Evolutionary conservation across 371 early-diverging fungal species (phyloP).

Genomic region (Dentiscutata heterogama): DNA sequence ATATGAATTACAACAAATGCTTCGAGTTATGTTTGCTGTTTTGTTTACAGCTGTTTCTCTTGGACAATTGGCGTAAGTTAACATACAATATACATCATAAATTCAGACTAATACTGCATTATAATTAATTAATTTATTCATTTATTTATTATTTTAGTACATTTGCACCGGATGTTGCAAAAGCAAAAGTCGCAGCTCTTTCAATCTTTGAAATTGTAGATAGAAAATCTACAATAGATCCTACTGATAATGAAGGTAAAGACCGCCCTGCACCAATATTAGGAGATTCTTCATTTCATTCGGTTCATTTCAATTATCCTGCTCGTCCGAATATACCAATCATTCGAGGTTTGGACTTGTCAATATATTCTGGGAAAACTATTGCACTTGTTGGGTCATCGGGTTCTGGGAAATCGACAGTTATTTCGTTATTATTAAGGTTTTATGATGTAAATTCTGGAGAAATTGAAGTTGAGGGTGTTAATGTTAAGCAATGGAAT

Average conservation of each 20-base stretch:
- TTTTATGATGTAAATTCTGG: slow-evolving; percentile 79
- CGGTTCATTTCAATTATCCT: slow-evolving; percentile 87
- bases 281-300: slow-evolving; percentile 67
- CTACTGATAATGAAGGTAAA: slow-evolving; percentile 56
- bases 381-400: slow-evolving; percentile 86
- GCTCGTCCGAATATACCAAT: slow-evolving; percentile 81
- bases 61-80: slow-evolving; percentile 35
- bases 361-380: slow-evolving; percentile 70
- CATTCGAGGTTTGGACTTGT: slow-evolving; percentile 75
- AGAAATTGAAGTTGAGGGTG: slow-evolving; percentile 59
- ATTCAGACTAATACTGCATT: too few species aligned
- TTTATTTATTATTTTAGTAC: slow-evolving; percentile 28
- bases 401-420: slow-evolving; percentile 79
- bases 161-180: slow-evolving; percentile 58
- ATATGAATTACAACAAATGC: slow-evolving; percentile 21
- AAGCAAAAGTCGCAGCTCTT: slow-evolving; percentile 86
- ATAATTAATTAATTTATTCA: slow-evolving; percentile 6
- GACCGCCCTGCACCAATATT: slow-evolving; percentile 60
- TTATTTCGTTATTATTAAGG: slow-evolving; percentile 74
- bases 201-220: slow-evolving; percentile 69
- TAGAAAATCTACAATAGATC: slow-evolving; percentile 67
- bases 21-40: slow-evolving; percentile 44
- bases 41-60: slow-evolving; percentile 38
- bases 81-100: background rate
- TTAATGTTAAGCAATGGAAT: slow-evolving; percentile 71